Conservation (phyloP, 306 rosid species). For the Quercus robur region DNA sequence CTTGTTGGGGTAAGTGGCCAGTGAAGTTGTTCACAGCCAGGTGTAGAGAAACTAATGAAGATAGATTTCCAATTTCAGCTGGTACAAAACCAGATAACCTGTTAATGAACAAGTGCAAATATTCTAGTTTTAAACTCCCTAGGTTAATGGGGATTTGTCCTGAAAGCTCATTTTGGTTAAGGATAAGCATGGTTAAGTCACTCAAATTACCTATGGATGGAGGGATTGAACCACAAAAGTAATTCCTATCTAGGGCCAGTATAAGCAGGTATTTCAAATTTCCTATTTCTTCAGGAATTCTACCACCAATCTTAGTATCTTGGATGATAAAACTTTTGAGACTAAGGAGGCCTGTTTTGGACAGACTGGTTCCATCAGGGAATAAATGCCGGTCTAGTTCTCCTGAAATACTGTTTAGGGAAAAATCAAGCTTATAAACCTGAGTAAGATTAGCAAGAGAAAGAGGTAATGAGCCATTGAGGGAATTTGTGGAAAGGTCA, state of each 20-base stretch:
- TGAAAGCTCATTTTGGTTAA: no score
- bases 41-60: slow-evolving; percentile 42
- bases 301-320: slow-evolving; percentile 16
- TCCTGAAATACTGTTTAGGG: slow-evolving; percentile 40
- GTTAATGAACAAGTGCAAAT: slow-evolving; percentile 28
- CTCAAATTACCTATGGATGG: no score
- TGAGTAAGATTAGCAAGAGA: slow-evolving; percentile 33
- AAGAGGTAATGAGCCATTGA: slow-evolving; percentile 25
- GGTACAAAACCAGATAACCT: slow-evolving; percentile 39
- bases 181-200: no score
- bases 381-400: slow-evolving; percentile 38
- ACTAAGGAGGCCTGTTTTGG: slow-evolving; percentile 35
- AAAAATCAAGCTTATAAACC: slow-evolving; percentile 29
- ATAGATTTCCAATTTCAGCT: slow-evolving; percentile 39
- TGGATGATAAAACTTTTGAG: slow-evolving; percentile 35
- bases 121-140: slow-evolving; percentile 22
- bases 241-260: not conserved
- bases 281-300: no score
- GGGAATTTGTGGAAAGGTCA: slow-evolving; percentile 14
- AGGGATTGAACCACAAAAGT: not conserved
- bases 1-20: slow-evolving; percentile 53
- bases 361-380: slow-evolving; percentile 25
- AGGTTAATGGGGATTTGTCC: no score
- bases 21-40: slow-evolving; percentile 51
- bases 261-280: accelerated